Evolutionary conservation across 192 early-diverging fungal species (phyloP), one percentile per base, ranked within the genome.

Genomic region (Paraglomus brasilianum): DNA sequence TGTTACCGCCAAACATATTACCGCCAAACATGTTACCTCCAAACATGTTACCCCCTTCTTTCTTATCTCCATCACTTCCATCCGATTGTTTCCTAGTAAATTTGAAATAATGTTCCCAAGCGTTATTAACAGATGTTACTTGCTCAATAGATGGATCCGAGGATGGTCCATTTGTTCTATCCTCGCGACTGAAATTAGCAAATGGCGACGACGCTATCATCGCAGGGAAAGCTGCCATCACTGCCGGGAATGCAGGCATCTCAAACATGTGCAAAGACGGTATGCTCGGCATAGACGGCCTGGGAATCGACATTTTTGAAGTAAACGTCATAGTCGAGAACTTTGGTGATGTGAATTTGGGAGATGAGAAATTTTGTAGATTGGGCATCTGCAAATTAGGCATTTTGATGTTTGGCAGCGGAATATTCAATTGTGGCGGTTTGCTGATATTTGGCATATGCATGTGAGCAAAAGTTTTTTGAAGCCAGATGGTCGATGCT

Each of bases 401-500:
- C 67, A 69, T 69, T 41, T 69, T 69, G n/a, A 69, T 58, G 19
- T 56, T 44, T 10, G 67, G 67, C 14, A 68, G 30, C 5, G 15
- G 66, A 58, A 69, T 69, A 24, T 68, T 68, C 15, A 68, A 55
- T 7, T 52, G 66, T 7, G 67, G 24, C 2, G 67, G 67, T 30
- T 69, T 69, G 55, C 67, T 36, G 24, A 69, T 51, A 55, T 40
- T 69, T 69, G 67, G 67, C 67, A 75, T 75, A 43, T 80, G 75
- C 21, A 80, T 21, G 40, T 80, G 78, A 8, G 62, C 59, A 56
- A 80, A 64, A 1, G 78, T 77, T 72, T 77, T 80, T 62, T 77
- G 78, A 8, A 80, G 53, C 78, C 78, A 80, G 63, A 77, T 77
- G 15, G 75, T 61, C 1, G 66, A 69, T 21, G 68, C 58, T 5